phyloP scores from a whole-genome alignment of 345 rosid genomes.

The Camelina hispida region DNA sequence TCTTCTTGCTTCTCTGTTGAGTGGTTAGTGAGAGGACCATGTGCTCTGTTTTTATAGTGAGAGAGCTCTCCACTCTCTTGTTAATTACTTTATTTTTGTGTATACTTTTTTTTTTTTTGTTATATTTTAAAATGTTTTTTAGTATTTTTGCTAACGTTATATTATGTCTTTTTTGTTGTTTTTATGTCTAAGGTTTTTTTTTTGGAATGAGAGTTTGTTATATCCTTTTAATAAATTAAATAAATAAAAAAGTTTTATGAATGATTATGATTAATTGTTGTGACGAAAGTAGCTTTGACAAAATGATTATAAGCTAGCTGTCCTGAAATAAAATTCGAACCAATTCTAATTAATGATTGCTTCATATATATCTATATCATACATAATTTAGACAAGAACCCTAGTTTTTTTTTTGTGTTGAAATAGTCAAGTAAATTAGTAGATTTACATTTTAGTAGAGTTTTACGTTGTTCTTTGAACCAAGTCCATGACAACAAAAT shows the following conservation, averaged over 20 bases:
- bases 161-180: background rate
- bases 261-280: constrained; percentile 10
- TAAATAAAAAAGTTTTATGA: background rate
- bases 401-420: constrained; percentile 10
- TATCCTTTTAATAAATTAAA: background rate
- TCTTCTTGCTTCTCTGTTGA: constrained; percentile 32
- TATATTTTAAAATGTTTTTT: background rate
- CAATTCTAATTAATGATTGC: constrained; percentile 2
- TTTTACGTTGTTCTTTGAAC: constrained; percentile 15
- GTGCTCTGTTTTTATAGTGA: constrained; percentile 40
- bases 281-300: constrained; percentile 17
- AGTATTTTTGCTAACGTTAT: background rate
- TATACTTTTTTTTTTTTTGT: constrained; percentile 11
- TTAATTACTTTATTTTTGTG: constrained; percentile 2
- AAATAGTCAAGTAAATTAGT: background rate
- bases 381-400: constrained; percentile 7
- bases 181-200: constrained; percentile 13
- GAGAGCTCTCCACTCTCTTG: constrained; percentile 29
- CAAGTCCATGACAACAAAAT: constrained; percentile 16
- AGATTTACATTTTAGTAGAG: background rate
- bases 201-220: constrained; percentile 12
- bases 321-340: constrained; percentile 11
- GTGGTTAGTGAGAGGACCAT: constrained; percentile 38
- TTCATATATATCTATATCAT: background rate
- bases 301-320: constrained; percentile 33